Base-by-base conservation (phyloP, 768 basidiomycete genomes). In the Leccinum boreale region DNA sequence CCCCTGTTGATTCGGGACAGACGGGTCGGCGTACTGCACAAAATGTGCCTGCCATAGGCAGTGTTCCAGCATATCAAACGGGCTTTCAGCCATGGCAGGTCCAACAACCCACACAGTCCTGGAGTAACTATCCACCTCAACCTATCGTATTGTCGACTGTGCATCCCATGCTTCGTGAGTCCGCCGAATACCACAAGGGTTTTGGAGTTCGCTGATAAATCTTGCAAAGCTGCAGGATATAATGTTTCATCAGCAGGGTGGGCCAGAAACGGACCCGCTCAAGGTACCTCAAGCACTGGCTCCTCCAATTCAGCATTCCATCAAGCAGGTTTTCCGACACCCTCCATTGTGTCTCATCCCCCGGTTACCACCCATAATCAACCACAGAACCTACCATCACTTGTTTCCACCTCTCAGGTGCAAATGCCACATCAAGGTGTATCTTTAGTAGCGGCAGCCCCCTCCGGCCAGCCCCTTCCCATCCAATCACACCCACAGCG, bases 121-220 rank as follows among this genome's bases (percentile, higher is more conserved):
- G 62, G 68, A 53, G 17, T 55, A 24, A 21, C 36, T 45, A 63
- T 56, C 10, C 57, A 29, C 58, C 15, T 33, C 68, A 54, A 39
- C 39, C 33, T 8, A 7, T 26, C 26, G 8, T 26, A 6, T 21
- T 29, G 5, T 44, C 59, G 12, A 33, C 29, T 3, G 9, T 44
- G 11, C 36, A 24, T 35, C 7, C 39, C 14, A 14, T 45, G 11
- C 45, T 56, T 29, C 58, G 68, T 68, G 21, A 24, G 63, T 65
- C 26, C 29, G 21, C 21, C 5, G 4, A 10, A 36, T 46, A 5
- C 15, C 4, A 28, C 9, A 29, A 21, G 15, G 24, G 4, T 36
- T 14, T 47, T 44, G 35, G 15, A 7, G 7, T 36, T 44, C 24
- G 15, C 52, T 62, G 33, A 62, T 24, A 24, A 26, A 19, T 53